These are phyloP conservation scores for Aspergillus sergii DNA, from an alignment of 2,329 filamentous ascomycete species.

Conservation along the genomic window DNA sequence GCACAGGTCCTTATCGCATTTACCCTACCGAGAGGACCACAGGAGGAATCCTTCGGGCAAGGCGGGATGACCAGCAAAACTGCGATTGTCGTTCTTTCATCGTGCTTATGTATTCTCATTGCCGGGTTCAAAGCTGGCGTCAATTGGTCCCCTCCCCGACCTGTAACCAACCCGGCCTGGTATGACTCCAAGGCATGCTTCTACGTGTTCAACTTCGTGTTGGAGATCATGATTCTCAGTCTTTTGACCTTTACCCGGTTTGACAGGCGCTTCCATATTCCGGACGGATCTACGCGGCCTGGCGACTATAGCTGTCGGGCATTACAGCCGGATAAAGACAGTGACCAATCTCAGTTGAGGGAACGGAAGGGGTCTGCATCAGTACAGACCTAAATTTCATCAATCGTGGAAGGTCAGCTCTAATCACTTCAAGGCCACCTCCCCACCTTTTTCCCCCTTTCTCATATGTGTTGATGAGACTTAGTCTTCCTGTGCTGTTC, in stretches of 20 bases:
- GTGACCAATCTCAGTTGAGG: slow-evolving; percentile 40
- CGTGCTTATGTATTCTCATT: slow-evolving; percentile 61
- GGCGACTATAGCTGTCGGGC: slow-evolving; percentile 38
- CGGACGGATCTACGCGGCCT: slow-evolving; percentile 56
- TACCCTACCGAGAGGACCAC: slow-evolving; percentile 43
- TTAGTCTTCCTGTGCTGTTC: neutral
- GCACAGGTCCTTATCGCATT: slow-evolving; percentile 55
- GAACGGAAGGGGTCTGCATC: neutral
- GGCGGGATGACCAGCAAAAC: slow-evolving; percentile 70
- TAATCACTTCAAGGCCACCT: neutral
- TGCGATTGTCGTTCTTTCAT: slow-evolving; percentile 62
- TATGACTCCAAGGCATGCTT: slow-evolving; percentile 73
- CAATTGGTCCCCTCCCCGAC: slow-evolving; percentile 55
- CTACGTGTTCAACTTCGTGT: slow-evolving; percentile 76
- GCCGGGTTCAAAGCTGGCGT: slow-evolving; percentile 69
- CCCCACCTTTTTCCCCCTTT: too few relatives aligned
- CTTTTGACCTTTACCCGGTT: slow-evolving; percentile 69
- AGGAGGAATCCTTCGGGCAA: slow-evolving; percentile 64
- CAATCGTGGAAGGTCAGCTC: neutral
- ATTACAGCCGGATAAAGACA: neutral
- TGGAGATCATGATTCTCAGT: slow-evolving; percentile 72
- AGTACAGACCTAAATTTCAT: neutral
- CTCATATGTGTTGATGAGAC: neutral
- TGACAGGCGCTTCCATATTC: slow-evolving; percentile 75
- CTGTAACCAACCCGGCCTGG: slow-evolving; percentile 61